Percentiles rank a stretch among this genome's conserved stretches.
phyloP scores from a whole-genome alignment of 1,139 yeast species.

The Debaryomyces robertsiae region DNA sequence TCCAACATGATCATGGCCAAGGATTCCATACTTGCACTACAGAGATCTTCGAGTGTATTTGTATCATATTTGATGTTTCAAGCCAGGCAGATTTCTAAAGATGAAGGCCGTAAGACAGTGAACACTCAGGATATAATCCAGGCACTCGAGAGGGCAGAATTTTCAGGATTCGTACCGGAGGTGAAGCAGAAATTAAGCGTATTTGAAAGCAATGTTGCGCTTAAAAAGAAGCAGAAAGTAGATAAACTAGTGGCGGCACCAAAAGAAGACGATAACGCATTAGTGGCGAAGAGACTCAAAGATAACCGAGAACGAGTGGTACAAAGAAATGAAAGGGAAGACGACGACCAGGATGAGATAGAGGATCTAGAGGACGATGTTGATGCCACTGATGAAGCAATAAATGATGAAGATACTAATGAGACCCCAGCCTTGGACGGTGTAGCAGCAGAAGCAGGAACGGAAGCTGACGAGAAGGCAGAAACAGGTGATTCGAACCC shows the following conservation, averaged over 20 bases:
- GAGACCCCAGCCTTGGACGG: slow-evolving; percentile 12
- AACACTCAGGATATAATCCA: slow-evolving; percentile 64
- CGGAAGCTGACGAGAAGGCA: slow-evolving; percentile 22
- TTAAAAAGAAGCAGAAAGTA: slow-evolving; percentile 42
- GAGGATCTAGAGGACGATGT: slow-evolving; percentile 18
- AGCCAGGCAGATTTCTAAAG: slow-evolving; percentile 58
- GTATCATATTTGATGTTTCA: slow-evolving; percentile 66
- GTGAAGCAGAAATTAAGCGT: slow-evolving; percentile 51
- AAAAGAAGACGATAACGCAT: slow-evolving; percentile 12
- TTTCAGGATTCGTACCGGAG: slow-evolving; percentile 55
- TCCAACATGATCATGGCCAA: slow-evolving; percentile 52
- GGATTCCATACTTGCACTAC: slow-evolving; percentile 67
- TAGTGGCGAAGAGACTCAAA: slow-evolving; percentile 19
- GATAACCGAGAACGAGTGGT: slow-evolving; percentile 16
- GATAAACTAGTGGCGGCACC: slow-evolving; percentile 13
- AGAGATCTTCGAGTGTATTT: slow-evolving; percentile 72
- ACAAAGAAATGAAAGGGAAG: slow-evolving; percentile 14
- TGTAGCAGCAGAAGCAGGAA: slow-evolving; percentile 20
- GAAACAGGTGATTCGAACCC: slow-evolving; percentile 24
- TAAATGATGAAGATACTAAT: slow-evolving; percentile 13
- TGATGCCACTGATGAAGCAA: slow-evolving; percentile 12
- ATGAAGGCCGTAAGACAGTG: slow-evolving; percentile 58
- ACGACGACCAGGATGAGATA: slow-evolving; percentile 18
- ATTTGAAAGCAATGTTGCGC: slow-evolving; percentile 43
- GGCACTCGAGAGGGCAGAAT: slow-evolving; percentile 61